Percentiles rank a stretch among this genome's conserved stretches.
phyloP scores from a whole-genome alignment of 164 flowering plant species.

The Saururus chinensis region DNA sequence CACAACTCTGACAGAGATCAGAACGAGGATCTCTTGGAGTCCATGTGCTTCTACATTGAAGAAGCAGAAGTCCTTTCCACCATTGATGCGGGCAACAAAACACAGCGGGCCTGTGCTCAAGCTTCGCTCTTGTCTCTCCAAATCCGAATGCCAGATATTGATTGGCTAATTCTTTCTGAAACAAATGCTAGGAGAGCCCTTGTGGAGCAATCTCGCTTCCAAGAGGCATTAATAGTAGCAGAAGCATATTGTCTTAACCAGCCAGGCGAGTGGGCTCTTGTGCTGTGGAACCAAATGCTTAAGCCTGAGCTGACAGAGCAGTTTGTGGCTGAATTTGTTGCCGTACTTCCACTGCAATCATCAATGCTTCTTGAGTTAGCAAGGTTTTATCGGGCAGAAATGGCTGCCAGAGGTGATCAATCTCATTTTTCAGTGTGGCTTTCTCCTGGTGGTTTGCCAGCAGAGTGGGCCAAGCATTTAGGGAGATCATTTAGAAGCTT shows the following conservation, averaged over 20 bases:
- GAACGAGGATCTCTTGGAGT: constrained; percentile 83
- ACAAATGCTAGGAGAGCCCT: constrained; percentile 90
- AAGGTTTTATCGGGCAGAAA: constrained; percentile 75
- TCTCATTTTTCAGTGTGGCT: constrained; percentile 96
- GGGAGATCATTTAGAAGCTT: constrained; percentile 81
- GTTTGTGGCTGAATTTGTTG: constrained; percentile 88
- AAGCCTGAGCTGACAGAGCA: constrained; percentile 84
- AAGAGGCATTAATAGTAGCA: constrained; percentile 90
- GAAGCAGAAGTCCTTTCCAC: constrained; percentile 88
- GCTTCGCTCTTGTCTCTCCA: constrained; percentile 93
- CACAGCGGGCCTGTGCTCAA: constrained; percentile 74
- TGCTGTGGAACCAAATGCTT: constrained; percentile 95
- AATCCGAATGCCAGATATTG: constrained; percentile 89
- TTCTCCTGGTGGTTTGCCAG: constrained; percentile 88
- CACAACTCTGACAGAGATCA: constrained; percentile 65
- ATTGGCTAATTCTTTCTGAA: constrained; percentile 75
- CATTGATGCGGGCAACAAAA: constrained; percentile 91
- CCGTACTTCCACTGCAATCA: constrained; percentile 85
- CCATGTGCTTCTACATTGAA: constrained; percentile 84
- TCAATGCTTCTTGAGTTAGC: constrained; percentile 82
- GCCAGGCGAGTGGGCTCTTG: constrained; percentile 92
- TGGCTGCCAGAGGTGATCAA: constrained; percentile 90
- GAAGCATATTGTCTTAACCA: constrained; percentile 91
- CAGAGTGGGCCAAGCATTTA: constrained; percentile 87
- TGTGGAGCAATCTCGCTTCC: constrained; percentile 95